phyloP scores from a whole-genome alignment of 768 basidiomycete genomes.

The Suillus luteus region DNA sequence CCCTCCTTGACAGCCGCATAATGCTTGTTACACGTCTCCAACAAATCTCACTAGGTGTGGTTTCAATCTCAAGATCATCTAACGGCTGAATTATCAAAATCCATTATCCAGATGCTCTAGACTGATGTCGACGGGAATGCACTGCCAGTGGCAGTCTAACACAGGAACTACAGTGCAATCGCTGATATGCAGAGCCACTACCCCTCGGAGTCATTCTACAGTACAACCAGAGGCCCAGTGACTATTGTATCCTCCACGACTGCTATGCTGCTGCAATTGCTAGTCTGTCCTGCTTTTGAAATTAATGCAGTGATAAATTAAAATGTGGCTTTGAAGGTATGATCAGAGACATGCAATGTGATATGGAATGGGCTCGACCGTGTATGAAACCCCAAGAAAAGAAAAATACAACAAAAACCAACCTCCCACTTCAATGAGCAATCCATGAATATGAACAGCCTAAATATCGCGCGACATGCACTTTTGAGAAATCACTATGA shows the following conservation, averaged over 20 bases:
- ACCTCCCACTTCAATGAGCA: neutral
- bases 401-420: neutral
- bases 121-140: no score
- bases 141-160: no score
- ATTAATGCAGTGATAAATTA: neutral
- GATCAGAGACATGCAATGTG: neutral
- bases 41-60: no score
- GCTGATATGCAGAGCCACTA: no score
- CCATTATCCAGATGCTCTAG: no score
- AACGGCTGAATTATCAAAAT: no score
- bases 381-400: neutral
- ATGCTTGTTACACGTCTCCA: no score
- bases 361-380: neutral
- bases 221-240: no score
- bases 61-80: no score
- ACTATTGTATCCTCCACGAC: neutral
- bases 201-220: no score
- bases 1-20: no score
- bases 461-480: neutral
- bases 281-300: neutral
- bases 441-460: neutral
- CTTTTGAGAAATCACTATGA: neutral
- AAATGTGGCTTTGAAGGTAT: neutral
- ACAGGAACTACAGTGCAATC: no score
- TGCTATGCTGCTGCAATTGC: neutral